Percentiles rank a stretch among this genome's conserved stretches.
phyloP scores from a whole-genome alignment of 2,329 filamentous ascomycete genomes.

The Stemphylium lycopersici region DNA sequence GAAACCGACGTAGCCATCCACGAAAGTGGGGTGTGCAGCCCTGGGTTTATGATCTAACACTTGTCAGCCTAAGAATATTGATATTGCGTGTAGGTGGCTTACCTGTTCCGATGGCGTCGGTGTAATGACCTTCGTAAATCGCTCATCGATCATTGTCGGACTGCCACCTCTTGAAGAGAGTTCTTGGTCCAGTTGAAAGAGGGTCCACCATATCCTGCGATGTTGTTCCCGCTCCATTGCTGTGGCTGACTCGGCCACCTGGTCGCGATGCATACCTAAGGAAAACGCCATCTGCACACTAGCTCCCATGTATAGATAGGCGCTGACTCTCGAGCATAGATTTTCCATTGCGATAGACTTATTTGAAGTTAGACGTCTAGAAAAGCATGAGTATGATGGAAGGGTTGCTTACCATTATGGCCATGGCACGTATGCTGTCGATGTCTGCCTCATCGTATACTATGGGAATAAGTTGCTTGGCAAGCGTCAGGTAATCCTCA shows the following conservation, averaged over 20 bases:
- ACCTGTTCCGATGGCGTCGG: conserved; percentile 43
- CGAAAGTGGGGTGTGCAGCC: conserved; percentile 42
- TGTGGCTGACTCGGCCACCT: conserved; percentile 34
- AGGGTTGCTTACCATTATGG: conserved; percentile 37
- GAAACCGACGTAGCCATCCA: conserved; percentile 42
- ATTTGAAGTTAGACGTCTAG: conserved; percentile 9
- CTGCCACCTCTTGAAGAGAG: conserved; percentile 45
- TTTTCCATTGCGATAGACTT: conserved; percentile 46
- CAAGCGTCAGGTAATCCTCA: conserved; percentile 42
- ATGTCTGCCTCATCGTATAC: conserved; percentile 47
- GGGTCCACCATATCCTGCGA: conserved; percentile 48
- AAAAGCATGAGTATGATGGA: background rate
- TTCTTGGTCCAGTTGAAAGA: conserved; percentile 46
- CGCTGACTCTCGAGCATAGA: conserved; percentile 42
- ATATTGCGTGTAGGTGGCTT: background rate
- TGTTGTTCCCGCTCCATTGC: conserved; percentile 43
- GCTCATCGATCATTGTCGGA: conserved; percentile 44
- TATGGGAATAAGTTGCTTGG: conserved; percentile 40
- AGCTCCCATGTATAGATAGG: conserved; percentile 47
- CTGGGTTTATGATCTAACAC: conserved; percentile 38
- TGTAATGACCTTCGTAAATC: conserved; percentile 39
- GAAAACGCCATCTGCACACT: conserved; percentile 47
- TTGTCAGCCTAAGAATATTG: conserved; percentile 5
- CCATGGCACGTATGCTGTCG: conserved; percentile 46
- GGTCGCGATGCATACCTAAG: conserved; percentile 45